Evolutionary conservation across 352 stramenopile genomes (phyloP).

Genomic region (Globisporangium heterothallicum): DNA sequence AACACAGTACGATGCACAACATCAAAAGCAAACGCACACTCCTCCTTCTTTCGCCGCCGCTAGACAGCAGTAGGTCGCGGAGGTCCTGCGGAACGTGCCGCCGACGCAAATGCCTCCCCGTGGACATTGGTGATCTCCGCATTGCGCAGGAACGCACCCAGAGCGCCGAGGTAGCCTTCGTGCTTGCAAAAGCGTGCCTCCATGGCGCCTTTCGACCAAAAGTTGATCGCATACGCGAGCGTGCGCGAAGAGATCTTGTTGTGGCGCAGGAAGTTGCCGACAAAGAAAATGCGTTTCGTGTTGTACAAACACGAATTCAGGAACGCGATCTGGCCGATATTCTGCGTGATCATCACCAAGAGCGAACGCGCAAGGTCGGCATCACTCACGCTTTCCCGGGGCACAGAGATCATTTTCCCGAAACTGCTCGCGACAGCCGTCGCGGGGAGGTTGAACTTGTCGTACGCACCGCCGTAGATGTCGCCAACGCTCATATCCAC

Average conservation of each 20-base stretch:
- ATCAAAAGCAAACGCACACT: neutral
- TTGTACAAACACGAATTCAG: slow-evolving; percentile 97
- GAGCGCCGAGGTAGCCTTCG: slow-evolving; percentile 97
- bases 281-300: slow-evolving; percentile 96
- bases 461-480: slow-evolving; percentile 97
- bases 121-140: slow-evolving; percentile 67
- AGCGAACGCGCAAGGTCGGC: slow-evolving; percentile 95
- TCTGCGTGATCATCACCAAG: slow-evolving; percentile 99
- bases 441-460: slow-evolving; percentile 89
- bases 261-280: slow-evolving; percentile 97
- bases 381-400: slow-evolving; percentile 79
- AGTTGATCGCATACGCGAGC: slow-evolving; percentile 96
- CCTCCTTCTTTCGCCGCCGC: neutral
- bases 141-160: slow-evolving; percentile 95
- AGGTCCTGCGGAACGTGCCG: slow-evolving; percentile 19
- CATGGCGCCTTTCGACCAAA: slow-evolving; percentile 95
- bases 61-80: slow-evolving; percentile 6
- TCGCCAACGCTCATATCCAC: slow-evolving; percentile 98
- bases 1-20: slow-evolving; percentile 1
- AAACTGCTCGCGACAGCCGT: slow-evolving; percentile 96
- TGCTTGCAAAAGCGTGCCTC: slow-evolving; percentile 94
- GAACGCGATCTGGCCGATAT: slow-evolving; percentile 96
- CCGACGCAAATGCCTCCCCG: slow-evolving; percentile 53
- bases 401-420: slow-evolving; percentile 82
- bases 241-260: slow-evolving; percentile 94